Evolutionary conservation across 1,284 basidiomycete genomes (phyloP), one percentile per base, ranked within the genome.

Genomic region (Trametes sp.): DNA sequence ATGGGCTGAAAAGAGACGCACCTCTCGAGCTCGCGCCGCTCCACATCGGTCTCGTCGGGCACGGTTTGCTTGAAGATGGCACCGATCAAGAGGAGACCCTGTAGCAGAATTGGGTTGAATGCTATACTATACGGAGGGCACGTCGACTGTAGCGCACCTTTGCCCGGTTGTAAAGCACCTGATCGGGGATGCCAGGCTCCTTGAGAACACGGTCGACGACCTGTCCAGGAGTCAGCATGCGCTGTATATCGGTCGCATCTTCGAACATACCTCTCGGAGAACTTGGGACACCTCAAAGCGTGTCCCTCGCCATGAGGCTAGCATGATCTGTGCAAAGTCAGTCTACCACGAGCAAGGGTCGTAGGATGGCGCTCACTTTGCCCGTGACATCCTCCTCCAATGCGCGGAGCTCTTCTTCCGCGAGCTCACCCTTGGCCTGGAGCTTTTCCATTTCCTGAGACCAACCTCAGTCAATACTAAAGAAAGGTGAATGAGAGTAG

Each of bases 381-480:
- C 95, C 95, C 19, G 94, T 97, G 70, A 99, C 87, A 71, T 99
- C 98, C 82, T 93, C 90, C 75, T 98, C 97, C 49, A 99, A 78
- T 21, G 92, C 91, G 61, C 90, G 86, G 23, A 96, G 78, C 74
- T 97, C 90, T 59, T 96, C 95, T 70, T 94, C 92, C 4, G 82
- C 84, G 2, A 94, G 81, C 60, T 96, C 93, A 26, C 94, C 95
- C 74, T 93, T 96, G 48, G 90, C 87, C 76, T 98, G 94, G 41
- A 94, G 80, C 71, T 87, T 90, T 75, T 97, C 93, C 87, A 99
- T 94, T 80, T 98, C 96, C 81, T 94, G 78, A 81, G 85, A 58
- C 72, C 2, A 14, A 83, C 64, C 80, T 72, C 65, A 13, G 70
- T 74, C n/a, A 72, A 50, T 29, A 35, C 26, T 13, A 38, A 46